Percentiles rank a stretch among this genome's conserved stretches.
These are phyloP conservation scores for Paecilomyces sp. DNA, from an alignment of 2,329 filamentous ascomycete genomes.

Conservation along the genomic window DNA sequence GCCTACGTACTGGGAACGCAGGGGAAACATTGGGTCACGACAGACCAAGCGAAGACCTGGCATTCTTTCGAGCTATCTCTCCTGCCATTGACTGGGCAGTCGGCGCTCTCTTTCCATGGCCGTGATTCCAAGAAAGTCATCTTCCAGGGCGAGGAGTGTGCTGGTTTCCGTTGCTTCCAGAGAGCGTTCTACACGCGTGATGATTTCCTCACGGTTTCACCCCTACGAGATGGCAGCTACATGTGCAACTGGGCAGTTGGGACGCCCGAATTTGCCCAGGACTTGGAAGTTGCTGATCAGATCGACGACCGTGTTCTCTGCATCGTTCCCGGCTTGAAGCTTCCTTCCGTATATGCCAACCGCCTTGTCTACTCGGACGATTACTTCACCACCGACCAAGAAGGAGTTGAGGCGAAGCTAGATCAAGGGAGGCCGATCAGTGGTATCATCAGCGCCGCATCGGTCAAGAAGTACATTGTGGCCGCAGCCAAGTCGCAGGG, in stretches of 20 bases:
- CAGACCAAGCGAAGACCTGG: conserved; percentile 79
- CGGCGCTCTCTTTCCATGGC: conserved; percentile 70
- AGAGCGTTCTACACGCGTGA: conserved; percentile 69
- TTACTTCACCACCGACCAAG: conserved; percentile 60
- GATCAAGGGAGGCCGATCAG: conserved; percentile 65
- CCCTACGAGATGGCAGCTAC: conserved; percentile 60
- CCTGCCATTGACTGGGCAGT: conserved; percentile 48
- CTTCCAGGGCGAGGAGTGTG: conserved; percentile 68
- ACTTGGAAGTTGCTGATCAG: conserved; percentile 51
- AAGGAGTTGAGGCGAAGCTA: conserved; percentile 63
- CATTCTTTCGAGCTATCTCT: conserved; percentile 59
- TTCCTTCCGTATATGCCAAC: conserved; percentile 64
- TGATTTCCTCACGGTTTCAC: conserved; percentile 65
- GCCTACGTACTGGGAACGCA: conserved; percentile 71
- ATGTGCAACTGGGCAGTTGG: conserved; percentile 86
- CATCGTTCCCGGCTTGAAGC: conserved; percentile 66
- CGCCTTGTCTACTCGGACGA: conserved; percentile 74
- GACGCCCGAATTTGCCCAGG: conserved; percentile 56
- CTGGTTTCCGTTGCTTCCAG: conserved; percentile 57
- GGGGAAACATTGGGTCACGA: conserved; percentile 72
- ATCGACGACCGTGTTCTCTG: conserved; percentile 71
- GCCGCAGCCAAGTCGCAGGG: conserved; percentile 71
- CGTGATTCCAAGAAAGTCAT: conserved; percentile 77
- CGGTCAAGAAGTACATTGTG: conserved; percentile 80
- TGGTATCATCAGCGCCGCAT: conserved; percentile 73